These are phyloP conservation scores for Byssochlamys sp. DNA, from an alignment of 2,329 filamentous ascomycete species.

Conservation along the genomic window DNA sequence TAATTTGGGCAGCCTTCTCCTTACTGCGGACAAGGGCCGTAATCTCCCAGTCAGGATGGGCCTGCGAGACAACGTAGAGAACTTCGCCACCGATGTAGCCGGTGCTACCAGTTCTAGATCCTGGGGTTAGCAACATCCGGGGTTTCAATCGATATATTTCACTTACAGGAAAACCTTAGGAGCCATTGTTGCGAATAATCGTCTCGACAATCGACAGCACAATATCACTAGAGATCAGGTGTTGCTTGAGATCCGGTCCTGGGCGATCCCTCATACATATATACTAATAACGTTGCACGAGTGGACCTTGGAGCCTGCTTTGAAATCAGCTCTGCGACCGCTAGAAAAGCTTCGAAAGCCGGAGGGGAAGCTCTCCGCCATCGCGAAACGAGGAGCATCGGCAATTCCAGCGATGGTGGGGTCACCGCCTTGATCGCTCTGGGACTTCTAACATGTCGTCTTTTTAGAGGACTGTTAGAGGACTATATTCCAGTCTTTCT, in stretches of 20 bases:
- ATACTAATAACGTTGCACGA: background rate
- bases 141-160: conserved; percentile 11
- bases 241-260: background rate
- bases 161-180: conserved; percentile 26
- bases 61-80: conserved; percentile 36
- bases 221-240: background rate
- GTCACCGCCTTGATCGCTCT: background rate
- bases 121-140: background rate
- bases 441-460: background rate
- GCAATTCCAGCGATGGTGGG: background rate
- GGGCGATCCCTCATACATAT: background rate
- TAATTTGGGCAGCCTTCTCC: conserved; percentile 32
- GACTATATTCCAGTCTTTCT: too few relatives aligned
- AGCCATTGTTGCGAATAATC: conserved; percentile 12
- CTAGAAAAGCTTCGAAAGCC: background rate
- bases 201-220: background rate
- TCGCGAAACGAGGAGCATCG: background rate
- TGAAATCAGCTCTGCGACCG: background rate
- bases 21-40: conserved; percentile 36
- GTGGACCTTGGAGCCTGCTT: background rate
- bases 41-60: conserved; percentile 40
- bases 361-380: background rate
- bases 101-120: conserved; percentile 40
- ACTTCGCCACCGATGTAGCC: conserved; percentile 48
- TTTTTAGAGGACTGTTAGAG: too few relatives aligned